Conservation (phyloP, 257 asterid species). For the Przewalskia tangutica region DNA sequence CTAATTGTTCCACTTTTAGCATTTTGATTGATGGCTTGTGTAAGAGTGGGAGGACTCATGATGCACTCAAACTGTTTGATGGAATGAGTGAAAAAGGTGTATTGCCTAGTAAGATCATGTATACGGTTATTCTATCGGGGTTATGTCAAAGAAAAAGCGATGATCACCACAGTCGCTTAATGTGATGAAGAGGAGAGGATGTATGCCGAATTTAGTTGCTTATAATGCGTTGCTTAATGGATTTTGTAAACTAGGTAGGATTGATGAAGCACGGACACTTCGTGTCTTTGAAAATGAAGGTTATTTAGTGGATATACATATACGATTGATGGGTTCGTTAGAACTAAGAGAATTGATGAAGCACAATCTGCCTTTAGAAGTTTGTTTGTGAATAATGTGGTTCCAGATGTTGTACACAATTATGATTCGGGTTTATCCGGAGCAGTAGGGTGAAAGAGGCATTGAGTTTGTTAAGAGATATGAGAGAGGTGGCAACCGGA, state of each 20-base stretch:
- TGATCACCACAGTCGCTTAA: constrained; percentile 38
- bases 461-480: constrained; percentile 42
- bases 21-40: constrained; percentile 73
- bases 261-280: constrained; percentile 46
- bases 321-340: constrained; percentile 60
- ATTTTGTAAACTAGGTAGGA: constrained; percentile 59
- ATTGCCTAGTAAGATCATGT: constrained; percentile 43
- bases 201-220: constrained; percentile 46
- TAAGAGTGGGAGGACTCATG: constrained; percentile 49
- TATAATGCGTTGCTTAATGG: constrained; percentile 83
- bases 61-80: constrained; percentile 53
- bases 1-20: constrained; percentile 40
- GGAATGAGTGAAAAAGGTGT: constrained; percentile 63
- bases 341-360: constrained; percentile 48
- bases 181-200: constrained; percentile 54
- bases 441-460: constrained; percentile 60
- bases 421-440: constrained; percentile 57
- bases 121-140: constrained; percentile 60
- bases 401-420: constrained; percentile 71
- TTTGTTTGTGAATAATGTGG: constrained; percentile 28
- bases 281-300: constrained; percentile 43
- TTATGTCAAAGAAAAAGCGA: constrained; percentile 57
- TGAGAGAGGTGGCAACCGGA: constrained; percentile 61
- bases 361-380: constrained; percentile 51
- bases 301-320: constrained; percentile 42